Base-by-base conservation (phyloP, 1,139 yeast genomes). In the Candida pseudoviswanathii region DNA sequence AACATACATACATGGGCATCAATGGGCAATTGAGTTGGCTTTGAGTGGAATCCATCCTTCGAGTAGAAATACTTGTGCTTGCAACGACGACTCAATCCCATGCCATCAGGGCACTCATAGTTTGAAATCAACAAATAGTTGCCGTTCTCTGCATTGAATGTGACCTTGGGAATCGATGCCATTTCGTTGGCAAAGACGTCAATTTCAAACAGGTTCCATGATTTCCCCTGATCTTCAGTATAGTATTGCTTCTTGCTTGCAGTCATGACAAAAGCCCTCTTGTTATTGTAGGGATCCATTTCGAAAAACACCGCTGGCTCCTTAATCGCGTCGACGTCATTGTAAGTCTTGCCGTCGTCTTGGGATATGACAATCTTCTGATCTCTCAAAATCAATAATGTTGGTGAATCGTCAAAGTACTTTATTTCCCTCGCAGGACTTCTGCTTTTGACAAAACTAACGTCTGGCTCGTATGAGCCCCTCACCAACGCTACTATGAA, bases 281-380 rank as follows among this genome's bases (percentile, higher is more conserved):
- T 64, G 30, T 66, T 67, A 52, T 73, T 66, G 48, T 69, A 68
- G 2, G 78, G 76, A 59, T 82, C 87, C 42, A 78, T 65, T 41
- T 70, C 62, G 26, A 84, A 50, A 2, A 50, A 49, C 0, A 62
- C 49, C 1, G 75, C 60, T 4, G 45, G 42, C n/a, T 64, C 66
- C 53, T 66, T 50, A 58, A 68, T 45, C 2, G 62, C 73, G 33
- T 65, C 58, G 2, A 78, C 64, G 10, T 58, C 55, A 0, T 64
- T 55, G 86, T 89, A 88, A 0, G 71, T 60, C 21, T 62, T 71
- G 5, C 95, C 95, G 55, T 84, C 82, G 60, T 87, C 79, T 11
- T 62, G 67, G 0, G 92, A 84, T 7, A 78, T 57, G 37, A 55
- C 66, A 2, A 84, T 63, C 4, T 55, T 50, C 0, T 52, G 46